phyloP scores from a whole-genome alignment of 148 eudicot species.

The Persicaria tinctoria region DNA sequence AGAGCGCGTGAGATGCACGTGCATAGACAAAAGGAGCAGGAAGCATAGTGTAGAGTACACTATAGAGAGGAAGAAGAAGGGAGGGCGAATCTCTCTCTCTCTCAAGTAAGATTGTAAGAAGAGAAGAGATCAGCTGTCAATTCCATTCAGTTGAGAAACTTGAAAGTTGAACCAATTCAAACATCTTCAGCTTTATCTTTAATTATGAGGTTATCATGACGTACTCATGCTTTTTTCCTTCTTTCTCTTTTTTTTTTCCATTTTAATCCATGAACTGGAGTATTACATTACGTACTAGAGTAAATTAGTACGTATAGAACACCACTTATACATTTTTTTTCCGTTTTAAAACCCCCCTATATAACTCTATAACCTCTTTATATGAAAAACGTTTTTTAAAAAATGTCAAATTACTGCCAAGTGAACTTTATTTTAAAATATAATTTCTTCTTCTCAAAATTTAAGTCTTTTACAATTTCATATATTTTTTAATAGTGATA shows the following conservation, averaged over 20 bases:
- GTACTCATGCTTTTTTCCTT: not conserved
- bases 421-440: no score
- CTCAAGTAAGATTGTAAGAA: no score
- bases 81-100: not conserved
- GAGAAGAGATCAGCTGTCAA: not conserved
- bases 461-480: no score
- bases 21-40: constrained; percentile 2
- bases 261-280: not conserved
- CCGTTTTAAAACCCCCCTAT: no score
- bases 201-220: constrained; percentile 10
- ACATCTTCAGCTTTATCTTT: not conserved
- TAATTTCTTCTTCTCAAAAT: no score
- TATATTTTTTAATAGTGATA: no score
- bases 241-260: not conserved
- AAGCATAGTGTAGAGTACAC: not conserved
- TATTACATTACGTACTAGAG: no score
- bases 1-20: constrained; percentile 3
- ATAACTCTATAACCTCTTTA: no score
- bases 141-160: constrained; percentile 11
- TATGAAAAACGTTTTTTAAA: no score
- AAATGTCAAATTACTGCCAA: no score
- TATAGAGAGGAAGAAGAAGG: not conserved
- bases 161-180: not conserved
- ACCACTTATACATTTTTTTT: no score
- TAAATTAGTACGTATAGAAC: no score